Base-by-base conservation (phyloP, 164 flowering plant species). In the Tetrastigma voinierianum region DNA sequence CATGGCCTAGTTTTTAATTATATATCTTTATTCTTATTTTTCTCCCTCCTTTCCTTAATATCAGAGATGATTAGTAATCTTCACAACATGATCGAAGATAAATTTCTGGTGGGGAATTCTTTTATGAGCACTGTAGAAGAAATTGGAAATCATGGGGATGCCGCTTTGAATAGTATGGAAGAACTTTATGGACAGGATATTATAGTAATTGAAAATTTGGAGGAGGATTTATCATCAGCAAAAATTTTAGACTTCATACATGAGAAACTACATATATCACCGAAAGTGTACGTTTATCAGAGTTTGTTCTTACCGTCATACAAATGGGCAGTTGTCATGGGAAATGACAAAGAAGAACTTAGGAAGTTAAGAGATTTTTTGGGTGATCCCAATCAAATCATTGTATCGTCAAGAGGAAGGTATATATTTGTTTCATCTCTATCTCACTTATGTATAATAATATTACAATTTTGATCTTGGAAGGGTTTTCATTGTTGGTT, bases 361-460 rank as follows among this genome's bases (percentile, higher is more conserved):
- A 56, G 77, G 62, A 73, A 67, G 59, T 48, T 87, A 60, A 48
- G 10, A 43, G 60, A 67, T 9, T 85, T n/a, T 66, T 24, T 87
- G 67, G 67, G 62, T 24, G 67, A 73, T 64, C 77, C 86, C 2
- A 60, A 64, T 59, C 85, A 80, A n/a, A 43, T 84, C 16, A 77
- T 87, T 21, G n/a, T 77, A 53, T n/a, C 91, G 7, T 75, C 80
- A 21, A 70, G 59, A 61, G 86, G 83, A 73, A 84, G 86, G 86
- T 82, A 77, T 53, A 32, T 32, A 7, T 52, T 56, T 51, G 40
- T 7, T 32, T n/a, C 40, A 32, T 1, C 40, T 32, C 7, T 32
- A 7, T 32, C 40, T 32, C 6, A 3, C n/a, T n/a, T 32, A 32
- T 32, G 40, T 7, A 32, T 32, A 4, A 32, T 7, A 32, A n/a